phyloP scores from a whole-genome alignment of 202 grass and related monocot genomes.

The Schoenoplectus tabernaemontani region DNA sequence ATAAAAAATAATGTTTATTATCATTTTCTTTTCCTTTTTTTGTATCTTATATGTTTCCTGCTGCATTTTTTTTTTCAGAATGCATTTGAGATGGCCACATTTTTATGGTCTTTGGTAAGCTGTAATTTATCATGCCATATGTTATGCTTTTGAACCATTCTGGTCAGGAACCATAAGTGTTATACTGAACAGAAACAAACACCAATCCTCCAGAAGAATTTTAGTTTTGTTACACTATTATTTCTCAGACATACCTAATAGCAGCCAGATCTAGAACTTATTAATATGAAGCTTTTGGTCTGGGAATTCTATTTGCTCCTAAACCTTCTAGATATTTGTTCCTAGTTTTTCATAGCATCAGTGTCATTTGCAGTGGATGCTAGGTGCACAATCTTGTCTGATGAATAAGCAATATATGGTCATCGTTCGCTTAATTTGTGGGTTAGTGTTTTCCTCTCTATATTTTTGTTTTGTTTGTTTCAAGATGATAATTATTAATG shows the following conservation, averaged over 20 bases:
- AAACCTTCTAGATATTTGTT: background rate
- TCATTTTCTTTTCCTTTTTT: background rate
- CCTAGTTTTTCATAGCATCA: background rate
- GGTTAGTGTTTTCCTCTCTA: conserved; percentile 32
- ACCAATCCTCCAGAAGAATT: background rate
- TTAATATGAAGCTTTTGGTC: background rate
- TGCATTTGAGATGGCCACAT: conserved; percentile 97
- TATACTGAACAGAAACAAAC: background rate
- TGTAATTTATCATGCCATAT: background rate
- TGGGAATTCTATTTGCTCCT: background rate
- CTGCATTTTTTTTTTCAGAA: conserved; percentile 49
- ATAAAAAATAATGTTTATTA: conserved; percentile 12
- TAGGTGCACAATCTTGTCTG: conserved; percentile 79
- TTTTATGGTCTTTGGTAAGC: conserved; percentile 92
- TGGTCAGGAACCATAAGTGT: background rate
- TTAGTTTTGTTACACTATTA: background rate
- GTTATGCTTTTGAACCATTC: background rate
- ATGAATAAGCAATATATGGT: conserved; percentile 93
- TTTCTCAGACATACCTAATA: background rate
- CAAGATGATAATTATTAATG: background rate
- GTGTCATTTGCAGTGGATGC: conserved; percentile 61
- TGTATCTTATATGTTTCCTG: conserved; percentile 5
- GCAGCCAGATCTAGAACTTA: background rate
- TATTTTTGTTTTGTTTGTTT: background rate
- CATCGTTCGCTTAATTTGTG: conserved; percentile 55